Percentiles rank a stretch among this genome's conserved stretches.
These are phyloP conservation scores for Metarhizium robertsii DNA, from an alignment of 2,329 filamentous ascomycete species.

Conservation along the genomic window DNA sequence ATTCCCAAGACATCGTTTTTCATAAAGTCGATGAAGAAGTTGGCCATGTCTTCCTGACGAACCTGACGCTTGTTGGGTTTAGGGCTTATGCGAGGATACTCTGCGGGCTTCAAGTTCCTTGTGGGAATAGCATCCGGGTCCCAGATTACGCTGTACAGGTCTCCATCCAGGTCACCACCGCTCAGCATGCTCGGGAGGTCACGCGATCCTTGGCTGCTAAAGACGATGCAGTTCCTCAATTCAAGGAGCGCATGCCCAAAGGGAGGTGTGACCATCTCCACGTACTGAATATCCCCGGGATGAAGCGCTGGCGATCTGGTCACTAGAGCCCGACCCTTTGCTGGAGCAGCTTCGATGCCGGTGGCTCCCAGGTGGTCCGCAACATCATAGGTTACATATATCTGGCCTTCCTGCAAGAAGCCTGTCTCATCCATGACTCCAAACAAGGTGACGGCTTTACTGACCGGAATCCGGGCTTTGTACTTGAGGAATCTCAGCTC, in stretches of 20 bases:
- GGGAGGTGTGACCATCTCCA: slow-evolving; percentile 51
- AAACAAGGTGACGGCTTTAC: slow-evolving; percentile 64
- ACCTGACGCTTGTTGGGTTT: slow-evolving; percentile 53
- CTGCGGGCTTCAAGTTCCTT: slow-evolving; percentile 46
- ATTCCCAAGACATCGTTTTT: slow-evolving; percentile 54
- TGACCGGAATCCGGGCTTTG: slow-evolving; percentile 64
- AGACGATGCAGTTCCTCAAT: slow-evolving; percentile 67
- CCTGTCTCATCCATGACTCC: slow-evolving; percentile 79
- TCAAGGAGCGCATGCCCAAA: slow-evolving; percentile 47
- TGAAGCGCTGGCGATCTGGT: slow-evolving; percentile 76
- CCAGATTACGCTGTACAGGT: slow-evolving; percentile 73
- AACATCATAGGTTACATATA: slow-evolving; percentile 52
- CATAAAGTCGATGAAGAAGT: slow-evolving; percentile 78
- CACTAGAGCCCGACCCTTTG: slow-evolving; percentile 43
- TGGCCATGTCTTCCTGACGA: slow-evolving; percentile 55
- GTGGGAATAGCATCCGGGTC: slow-evolving; percentile 43
- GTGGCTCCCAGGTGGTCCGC: too few relatives aligned
- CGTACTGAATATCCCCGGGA: slow-evolving; percentile 69
- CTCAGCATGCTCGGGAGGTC: slow-evolving; percentile 72
- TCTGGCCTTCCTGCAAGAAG: slow-evolving; percentile 53
- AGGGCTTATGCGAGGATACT: slow-evolving; percentile 54
- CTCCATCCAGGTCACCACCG: slow-evolving; percentile 77
- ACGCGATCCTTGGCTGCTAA: slow-evolving; percentile 59
- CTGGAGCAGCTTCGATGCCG: too few relatives aligned
- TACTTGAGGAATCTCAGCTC: slow-evolving; percentile 70